phyloP scores from a whole-genome alignment of 495 filamentous ascomycete genomes.

The Hypomontagnella submonticulosa region DNA sequence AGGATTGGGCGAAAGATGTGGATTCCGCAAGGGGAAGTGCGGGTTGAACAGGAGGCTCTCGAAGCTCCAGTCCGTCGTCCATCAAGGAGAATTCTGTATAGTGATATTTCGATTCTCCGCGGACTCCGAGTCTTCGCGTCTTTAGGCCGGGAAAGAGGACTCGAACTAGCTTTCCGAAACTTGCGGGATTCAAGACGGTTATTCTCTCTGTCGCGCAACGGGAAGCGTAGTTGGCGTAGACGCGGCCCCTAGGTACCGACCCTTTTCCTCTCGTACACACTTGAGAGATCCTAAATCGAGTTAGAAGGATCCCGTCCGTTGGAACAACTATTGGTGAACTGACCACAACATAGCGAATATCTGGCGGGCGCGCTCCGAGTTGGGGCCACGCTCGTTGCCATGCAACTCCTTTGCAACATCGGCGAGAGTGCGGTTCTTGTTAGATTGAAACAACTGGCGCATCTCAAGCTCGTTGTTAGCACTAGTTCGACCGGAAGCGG shows the following conservation, averaged over 20 bases:
- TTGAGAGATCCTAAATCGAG: constrained; percentile 74
- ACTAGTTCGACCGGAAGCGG: constrained; percentile 71
- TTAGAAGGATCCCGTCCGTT: constrained; percentile 19
- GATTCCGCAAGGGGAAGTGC: constrained; percentile 53
- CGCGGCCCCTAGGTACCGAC: constrained; percentile 89
- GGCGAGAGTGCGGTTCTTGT: constrained; percentile 76
- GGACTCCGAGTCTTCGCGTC: constrained; percentile 88
- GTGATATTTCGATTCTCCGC: constrained; percentile 98
- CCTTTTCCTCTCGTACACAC: constrained; percentile 82
- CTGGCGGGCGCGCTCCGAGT: constrained; percentile 94
- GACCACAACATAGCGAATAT: constrained; percentile 99
- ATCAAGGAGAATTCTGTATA: constrained; percentile 87
- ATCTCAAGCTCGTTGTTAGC: constrained; percentile 93
- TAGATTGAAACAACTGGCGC: constrained; percentile 81
- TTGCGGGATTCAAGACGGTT: constrained; percentile 92
- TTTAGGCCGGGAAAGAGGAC: constrained; percentile 96
- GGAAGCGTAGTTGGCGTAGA: constrained; percentile 92
- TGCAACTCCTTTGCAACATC: constrained; percentile 84
- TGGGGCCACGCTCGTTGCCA: constrained; percentile 71
- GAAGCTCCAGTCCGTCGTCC: constrained; percentile 66
- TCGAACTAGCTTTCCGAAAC: constrained; percentile 95
- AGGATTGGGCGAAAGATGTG: constrained; percentile 52
- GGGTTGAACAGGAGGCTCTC: constrained; percentile 50
- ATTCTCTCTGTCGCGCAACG: constrained; percentile 92
- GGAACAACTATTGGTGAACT: constrained; percentile 36